phyloP scores from a whole-genome alignment of 2,329 filamentous ascomycete genomes.

The Tolypocladium paradoxum region DNA sequence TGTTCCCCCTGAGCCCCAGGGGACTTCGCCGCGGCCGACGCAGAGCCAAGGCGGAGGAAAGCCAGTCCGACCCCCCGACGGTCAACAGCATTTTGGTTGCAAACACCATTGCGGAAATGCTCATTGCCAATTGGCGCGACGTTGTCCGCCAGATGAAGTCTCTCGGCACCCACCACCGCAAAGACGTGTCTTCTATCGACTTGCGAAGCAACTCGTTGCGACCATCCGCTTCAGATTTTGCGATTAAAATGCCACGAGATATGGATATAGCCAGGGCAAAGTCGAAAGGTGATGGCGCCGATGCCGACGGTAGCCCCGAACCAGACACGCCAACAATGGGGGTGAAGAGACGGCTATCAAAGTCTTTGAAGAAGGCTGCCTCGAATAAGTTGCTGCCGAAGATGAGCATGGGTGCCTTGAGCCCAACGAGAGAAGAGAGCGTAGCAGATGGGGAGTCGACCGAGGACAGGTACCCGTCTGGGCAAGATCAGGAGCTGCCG shows the following conservation, averaged over 20 bases:
- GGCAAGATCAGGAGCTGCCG: background rate
- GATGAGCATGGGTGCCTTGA: constrained; percentile 15
- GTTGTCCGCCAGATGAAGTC: constrained; percentile 49
- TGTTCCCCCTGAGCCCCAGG: constrained; percentile 32
- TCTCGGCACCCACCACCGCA: constrained; percentile 22
- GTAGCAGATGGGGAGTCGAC: constrained; percentile 6
- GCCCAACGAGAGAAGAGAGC: constrained; percentile 22
- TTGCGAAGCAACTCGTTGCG: constrained; percentile 13
- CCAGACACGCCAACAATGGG: constrained; percentile 22
- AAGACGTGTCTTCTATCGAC: constrained; percentile 8
- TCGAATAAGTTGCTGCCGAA: constrained; percentile 12
- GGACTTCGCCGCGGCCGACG: constrained; percentile 21
- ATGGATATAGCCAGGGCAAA: constrained; percentile 3
- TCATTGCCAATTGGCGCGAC: constrained; percentile 55
- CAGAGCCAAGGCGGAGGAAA: constrained; percentile 8
- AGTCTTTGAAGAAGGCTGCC: constrained; percentile 8
- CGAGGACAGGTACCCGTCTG: background rate
- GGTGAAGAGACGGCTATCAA: constrained; percentile 11
- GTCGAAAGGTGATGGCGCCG: background rate
- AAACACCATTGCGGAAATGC: constrained; percentile 52
- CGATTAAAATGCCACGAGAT: constrained; percentile 10
- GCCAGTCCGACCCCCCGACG: constrained; percentile 12
- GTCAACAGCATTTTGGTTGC: constrained; percentile 49
- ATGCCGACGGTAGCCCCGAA: constrained; percentile 23
- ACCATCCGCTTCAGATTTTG: constrained; percentile 32